Conservation (phyloP, 768 basidiomycete species). For the Hemileccinum impolitum region DNA sequence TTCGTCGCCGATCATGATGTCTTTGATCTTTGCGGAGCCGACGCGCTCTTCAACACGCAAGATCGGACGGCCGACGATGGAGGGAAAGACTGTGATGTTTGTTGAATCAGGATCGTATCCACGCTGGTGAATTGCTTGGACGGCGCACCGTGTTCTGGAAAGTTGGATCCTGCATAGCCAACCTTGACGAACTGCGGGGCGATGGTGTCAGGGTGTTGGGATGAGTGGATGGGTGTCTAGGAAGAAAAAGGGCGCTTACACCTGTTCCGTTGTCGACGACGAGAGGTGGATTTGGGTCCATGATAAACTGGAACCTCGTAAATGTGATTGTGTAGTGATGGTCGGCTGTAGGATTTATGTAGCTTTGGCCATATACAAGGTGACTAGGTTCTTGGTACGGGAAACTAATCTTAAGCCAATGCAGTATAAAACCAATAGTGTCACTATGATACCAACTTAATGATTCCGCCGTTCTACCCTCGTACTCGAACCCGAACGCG, state of each 20-base stretch:
- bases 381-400: too few species aligned
- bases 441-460: neutral
- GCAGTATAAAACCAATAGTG: neutral
- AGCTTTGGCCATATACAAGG: too few species aligned
- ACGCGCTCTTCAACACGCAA: conserved; percentile 96
- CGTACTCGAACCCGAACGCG: neutral
- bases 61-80: conserved; percentile 95
- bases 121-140: neutral
- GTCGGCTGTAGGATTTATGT: neutral
- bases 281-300: conserved; percentile 45
- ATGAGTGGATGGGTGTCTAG: conserved; percentile 3
- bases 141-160: conserved; percentile 81
- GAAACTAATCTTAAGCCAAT: too few species aligned
- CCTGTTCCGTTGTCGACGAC: conserved; percentile 91
- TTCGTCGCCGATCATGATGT: conserved; percentile 98
- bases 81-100: conserved; percentile 75
- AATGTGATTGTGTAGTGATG: neutral
- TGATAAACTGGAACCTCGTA: conserved; percentile 7
- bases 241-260: conserved; percentile 42
- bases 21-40: conserved; percentile 82
- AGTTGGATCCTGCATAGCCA: conserved; percentile 90
- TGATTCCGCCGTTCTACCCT: neutral
- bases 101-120: neutral
- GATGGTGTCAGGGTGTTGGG: neutral
- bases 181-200: conserved; percentile 83